Percentiles rank a stretch among this genome's conserved stretches.
These are phyloP conservation scores for Quercus alba DNA, from an alignment of 306 rosid genomes.

Conservation along the genomic window DNA sequence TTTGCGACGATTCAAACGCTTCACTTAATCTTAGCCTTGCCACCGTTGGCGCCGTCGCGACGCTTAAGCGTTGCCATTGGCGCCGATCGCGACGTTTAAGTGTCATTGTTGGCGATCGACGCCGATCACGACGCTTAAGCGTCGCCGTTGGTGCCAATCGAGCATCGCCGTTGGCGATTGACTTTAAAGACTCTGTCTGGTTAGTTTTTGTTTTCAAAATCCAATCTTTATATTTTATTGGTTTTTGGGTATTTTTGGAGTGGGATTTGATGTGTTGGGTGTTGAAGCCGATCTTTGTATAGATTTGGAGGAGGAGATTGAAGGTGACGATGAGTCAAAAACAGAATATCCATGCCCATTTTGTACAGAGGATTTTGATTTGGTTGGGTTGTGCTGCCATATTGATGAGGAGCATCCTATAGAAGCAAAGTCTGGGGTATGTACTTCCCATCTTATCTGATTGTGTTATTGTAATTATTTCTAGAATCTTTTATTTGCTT, in stretches of 20 bases:
- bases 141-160: too few species aligned
- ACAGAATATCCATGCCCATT: slow-evolving; percentile 59
- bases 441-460: background rate
- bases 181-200: slow-evolving; percentile 53
- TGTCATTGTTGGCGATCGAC: too few species aligned
- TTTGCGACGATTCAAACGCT: too few species aligned
- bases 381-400: slow-evolving; percentile 60
- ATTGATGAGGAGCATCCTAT: slow-evolving; percentile 60
- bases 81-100: too few species aligned
- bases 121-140: too few species aligned
- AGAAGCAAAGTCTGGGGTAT: slow-evolving; percentile 58
- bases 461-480: background rate
- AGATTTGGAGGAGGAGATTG: slow-evolving; percentile 67
- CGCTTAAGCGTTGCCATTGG: too few species aligned
- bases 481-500: background rate
- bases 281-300: slow-evolving; percentile 43
- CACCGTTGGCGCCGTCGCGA: too few species aligned
- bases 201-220: slow-evolving; percentile 16
- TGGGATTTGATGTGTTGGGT: slow-evolving; percentile 3
- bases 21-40: too few species aligned
- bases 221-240: background rate
- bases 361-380: slow-evolving; percentile 63
- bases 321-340: slow-evolving; percentile 48
- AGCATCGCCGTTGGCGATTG: background rate
- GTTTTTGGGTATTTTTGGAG: background rate